phyloP scores from a whole-genome alignment of 164 flowering plant genomes.

The Protea cynaroides region DNA sequence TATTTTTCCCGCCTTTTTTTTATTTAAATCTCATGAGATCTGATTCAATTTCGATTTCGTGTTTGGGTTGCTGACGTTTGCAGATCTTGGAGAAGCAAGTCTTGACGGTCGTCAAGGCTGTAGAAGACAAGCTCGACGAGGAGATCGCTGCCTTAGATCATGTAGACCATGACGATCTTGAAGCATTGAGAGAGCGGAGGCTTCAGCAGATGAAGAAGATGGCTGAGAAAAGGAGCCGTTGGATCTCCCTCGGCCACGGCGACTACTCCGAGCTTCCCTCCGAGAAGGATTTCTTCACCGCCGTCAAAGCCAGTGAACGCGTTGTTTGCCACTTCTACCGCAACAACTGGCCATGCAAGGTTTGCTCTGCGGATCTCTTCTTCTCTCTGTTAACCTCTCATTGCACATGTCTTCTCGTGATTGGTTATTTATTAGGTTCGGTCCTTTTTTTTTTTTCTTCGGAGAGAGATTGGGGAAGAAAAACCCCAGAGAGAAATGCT shows the following conservation, averaged over 20 bases:
- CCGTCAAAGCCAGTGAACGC: constrained; percentile 89
- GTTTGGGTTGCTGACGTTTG: neutral
- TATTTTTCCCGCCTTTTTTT: neutral
- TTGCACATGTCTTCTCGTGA: neutral
- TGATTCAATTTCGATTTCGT: neutral
- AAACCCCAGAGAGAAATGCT: neutral
- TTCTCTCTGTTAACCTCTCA: neutral
- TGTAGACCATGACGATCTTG: constrained; percentile 77
- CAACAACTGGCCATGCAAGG: constrained; percentile 99
- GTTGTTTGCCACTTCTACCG: constrained; percentile 98
- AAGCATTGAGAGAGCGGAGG: constrained; percentile 76
- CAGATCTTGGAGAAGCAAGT: constrained; percentile 87
- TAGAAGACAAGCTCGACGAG: constrained; percentile 90
- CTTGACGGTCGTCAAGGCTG: constrained; percentile 80
- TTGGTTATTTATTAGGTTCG: neutral
- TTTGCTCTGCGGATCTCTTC: constrained; percentile 7
- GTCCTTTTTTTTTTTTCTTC: neutral
- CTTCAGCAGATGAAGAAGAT: constrained; percentile 92
- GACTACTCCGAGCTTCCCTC: constrained; percentile 77
- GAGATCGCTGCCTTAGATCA: constrained; percentile 79
- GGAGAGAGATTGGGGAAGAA: too few relatives aligned
- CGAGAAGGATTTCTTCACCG: constrained; percentile 90
- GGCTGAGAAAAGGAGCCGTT: constrained; percentile 93
- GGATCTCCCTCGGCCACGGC: constrained; percentile 94
- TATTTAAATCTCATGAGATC: neutral